Percentiles rank a stretch among this genome's conserved stretches.
These are phyloP conservation scores for Neofusicoccum sp. DNA, from an alignment of 2,329 filamentous ascomycete species.

Conservation along the genomic window DNA sequence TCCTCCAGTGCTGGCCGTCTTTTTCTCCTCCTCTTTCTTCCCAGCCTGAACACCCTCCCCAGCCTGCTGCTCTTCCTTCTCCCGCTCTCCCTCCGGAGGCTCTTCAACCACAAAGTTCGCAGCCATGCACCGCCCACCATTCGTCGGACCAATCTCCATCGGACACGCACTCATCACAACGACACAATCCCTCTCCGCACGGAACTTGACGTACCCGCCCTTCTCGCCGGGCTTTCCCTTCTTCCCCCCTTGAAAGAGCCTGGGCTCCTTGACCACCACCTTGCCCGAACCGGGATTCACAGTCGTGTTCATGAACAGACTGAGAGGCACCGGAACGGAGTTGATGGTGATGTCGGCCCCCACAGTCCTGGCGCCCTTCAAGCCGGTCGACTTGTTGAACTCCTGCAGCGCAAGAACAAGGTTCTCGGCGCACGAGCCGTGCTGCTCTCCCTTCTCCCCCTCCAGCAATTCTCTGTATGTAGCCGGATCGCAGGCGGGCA, in stretches of 20 bases:
- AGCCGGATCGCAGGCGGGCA: constrained; percentile 48
- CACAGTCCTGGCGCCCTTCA: constrained; percentile 47
- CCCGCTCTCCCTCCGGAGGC: constrained; percentile 23
- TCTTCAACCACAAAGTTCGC: constrained; percentile 41
- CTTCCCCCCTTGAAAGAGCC: constrained; percentile 12
- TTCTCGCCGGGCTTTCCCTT: constrained; percentile 28
- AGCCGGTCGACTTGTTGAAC: constrained; percentile 46
- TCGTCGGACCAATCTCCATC: constrained; percentile 37
- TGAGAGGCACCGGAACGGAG: constrained; percentile 46
- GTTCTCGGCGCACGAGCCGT: constrained; percentile 50
- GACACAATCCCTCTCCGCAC: constrained; percentile 37
- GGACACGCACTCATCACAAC: constrained; percentile 39
- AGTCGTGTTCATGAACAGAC: constrained; percentile 42
- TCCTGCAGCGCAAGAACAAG: constrained; percentile 49
- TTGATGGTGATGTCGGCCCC: constrained; percentile 51
- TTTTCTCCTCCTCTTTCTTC: background rate
- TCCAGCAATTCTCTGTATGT: constrained; percentile 37
- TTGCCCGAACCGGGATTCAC: constrained; percentile 20
- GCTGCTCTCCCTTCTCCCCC: constrained; percentile 45
- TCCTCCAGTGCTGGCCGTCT: background rate
- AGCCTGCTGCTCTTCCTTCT: background rate
- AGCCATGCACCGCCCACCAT: constrained; percentile 38
- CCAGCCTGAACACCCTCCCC: background rate
- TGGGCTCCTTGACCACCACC: constrained; percentile 32
- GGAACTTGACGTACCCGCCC: constrained; percentile 33